Conservation (phyloP, 192 early-diverging fungal genomes). For the Coemansia sp. region DNA sequence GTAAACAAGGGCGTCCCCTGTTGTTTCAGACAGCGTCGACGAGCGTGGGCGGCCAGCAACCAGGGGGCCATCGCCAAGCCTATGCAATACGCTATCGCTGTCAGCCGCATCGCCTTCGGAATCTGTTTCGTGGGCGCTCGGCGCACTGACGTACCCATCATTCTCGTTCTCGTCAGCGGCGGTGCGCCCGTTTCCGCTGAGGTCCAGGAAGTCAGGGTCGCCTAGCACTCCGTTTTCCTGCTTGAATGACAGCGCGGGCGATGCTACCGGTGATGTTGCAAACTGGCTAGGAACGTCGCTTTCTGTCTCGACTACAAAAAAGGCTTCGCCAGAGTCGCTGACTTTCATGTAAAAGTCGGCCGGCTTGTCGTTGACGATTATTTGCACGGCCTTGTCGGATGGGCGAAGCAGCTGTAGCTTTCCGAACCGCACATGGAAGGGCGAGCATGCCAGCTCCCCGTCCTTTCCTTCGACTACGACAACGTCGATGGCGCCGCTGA, state of each 20-base stretch:
- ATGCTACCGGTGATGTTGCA: conserved; percentile 89
- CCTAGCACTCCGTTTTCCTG: not conserved
- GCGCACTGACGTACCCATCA: conserved; percentile 72
- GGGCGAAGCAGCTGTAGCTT: conserved; percentile 91
- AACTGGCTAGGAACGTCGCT: conserved; percentile 88
- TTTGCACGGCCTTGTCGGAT: conserved; percentile 89
- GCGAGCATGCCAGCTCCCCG: conserved; percentile 86
- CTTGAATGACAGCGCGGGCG: conserved; percentile 55
- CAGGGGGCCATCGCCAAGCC: conserved; percentile 1
- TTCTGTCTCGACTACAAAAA: conserved; percentile 95
- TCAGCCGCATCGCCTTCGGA: conserved; percentile 11
- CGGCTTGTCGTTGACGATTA: conserved; percentile 79
- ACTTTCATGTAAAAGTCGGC: conserved; percentile 93
- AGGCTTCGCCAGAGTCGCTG: conserved; percentile 95
- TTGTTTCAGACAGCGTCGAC: conserved; percentile 1
- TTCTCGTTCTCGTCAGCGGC: not conserved
- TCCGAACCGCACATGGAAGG: conserved; percentile 98
- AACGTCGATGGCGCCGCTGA: conserved; percentile 98
- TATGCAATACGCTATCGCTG: not conserved
- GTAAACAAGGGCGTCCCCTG: not conserved
- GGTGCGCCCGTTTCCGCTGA: not conserved
- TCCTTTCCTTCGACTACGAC: conserved; percentile 87
- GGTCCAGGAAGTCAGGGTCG: not conserved
- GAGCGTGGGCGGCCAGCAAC: conserved; percentile 9
- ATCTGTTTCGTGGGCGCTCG: conserved; percentile 64